Base-by-base conservation (phyloP, 176 grass and related monocot genomes). In the Oryza longistaminata region DNA sequence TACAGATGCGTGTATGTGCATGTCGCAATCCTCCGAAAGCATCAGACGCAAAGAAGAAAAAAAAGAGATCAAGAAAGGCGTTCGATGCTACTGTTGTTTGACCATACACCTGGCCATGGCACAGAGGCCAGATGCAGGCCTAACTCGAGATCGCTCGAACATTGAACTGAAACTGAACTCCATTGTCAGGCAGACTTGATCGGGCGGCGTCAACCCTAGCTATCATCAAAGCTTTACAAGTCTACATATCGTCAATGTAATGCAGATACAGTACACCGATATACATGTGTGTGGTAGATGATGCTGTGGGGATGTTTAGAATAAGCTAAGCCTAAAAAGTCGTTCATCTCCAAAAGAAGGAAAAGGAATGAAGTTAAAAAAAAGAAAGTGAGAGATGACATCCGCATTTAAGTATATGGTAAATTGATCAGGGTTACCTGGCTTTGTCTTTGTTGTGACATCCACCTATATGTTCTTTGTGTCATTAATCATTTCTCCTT, bases 21-120 rank as follows among this genome's bases (percentile, higher is more conserved):
- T 15, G 88, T 90, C 84, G 27, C 77, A 75, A 70, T 87, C 88
- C 3, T 1, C 31, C 40, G 16, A 87, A 90, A 90, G 88, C 50
- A 67, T 17, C 69, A 11, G n/a, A 72, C 55, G 70, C 79, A 49
- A 49, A 40, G 42, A 10, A 43, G 12, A 14, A 58, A 7, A 19
- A 55, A 61, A 17, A 40, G 71, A 48, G 85, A 73, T 37, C 0
- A 55, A 71, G 44, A 35, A 81, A 82, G 17, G 22, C 16, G 69
- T 46, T 73, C 83, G 71, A 65, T 44, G 25, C 75, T 43, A 85
- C 83, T 78, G 83, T 78, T 74, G 61, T 75, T 83, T 87, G 88
- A 83, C 80, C 48, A 44, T 11, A 83, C 88, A 90, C 80, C 22
- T 90, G 89, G 70, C 75, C 7, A 29, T 43, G 22, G 14, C 7